Conservation (phyloP, 2,329 filamentous ascomycete species). For the Paecilomyces sp. region DNA sequence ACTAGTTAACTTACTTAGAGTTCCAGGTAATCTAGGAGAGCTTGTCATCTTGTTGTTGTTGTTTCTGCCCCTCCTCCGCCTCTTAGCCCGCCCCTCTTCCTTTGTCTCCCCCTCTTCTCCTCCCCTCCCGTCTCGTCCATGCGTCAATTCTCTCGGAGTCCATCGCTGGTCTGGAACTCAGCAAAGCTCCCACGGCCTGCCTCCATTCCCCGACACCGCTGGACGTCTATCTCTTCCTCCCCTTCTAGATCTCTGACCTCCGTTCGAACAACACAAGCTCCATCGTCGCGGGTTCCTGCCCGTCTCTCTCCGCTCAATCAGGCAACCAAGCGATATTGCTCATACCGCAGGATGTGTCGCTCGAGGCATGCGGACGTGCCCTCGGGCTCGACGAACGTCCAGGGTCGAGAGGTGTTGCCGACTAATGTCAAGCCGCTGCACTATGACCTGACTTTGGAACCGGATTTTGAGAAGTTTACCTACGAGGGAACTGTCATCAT, state of each 20-base stretch:
- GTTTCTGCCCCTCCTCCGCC: background rate
- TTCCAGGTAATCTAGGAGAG: background rate
- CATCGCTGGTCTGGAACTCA: constrained; percentile 13
- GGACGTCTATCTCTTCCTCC: constrained; percentile 16
- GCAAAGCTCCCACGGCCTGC: background rate
- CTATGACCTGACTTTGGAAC: constrained; percentile 87
- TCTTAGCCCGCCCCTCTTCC: constrained; percentile 9
- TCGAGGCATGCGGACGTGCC: constrained; percentile 50
- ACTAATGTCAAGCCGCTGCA: constrained; percentile 87
- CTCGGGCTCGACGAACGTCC: constrained; percentile 52
- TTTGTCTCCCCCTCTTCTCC: constrained; percentile 7
- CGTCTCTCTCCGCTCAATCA: constrained; percentile 21
- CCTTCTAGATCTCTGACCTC: constrained; percentile 12
- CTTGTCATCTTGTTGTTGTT: background rate
- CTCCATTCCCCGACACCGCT: constrained; percentile 12
- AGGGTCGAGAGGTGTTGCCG: constrained; percentile 76
- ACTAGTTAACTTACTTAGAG: background rate
- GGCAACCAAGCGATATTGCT: constrained; percentile 55
- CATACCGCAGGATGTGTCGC: constrained; percentile 70
- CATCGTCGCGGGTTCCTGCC: constrained; percentile 11
- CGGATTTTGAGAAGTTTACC: constrained; percentile 78
- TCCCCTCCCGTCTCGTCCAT: constrained; percentile 10
- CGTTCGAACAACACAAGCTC: constrained; percentile 9
- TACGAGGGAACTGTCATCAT: constrained; percentile 81
- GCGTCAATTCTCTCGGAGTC: constrained; percentile 4